phyloP scores from a whole-genome alignment of 2,329 filamentous ascomycete genomes.

The Falciphora oryzae region DNA sequence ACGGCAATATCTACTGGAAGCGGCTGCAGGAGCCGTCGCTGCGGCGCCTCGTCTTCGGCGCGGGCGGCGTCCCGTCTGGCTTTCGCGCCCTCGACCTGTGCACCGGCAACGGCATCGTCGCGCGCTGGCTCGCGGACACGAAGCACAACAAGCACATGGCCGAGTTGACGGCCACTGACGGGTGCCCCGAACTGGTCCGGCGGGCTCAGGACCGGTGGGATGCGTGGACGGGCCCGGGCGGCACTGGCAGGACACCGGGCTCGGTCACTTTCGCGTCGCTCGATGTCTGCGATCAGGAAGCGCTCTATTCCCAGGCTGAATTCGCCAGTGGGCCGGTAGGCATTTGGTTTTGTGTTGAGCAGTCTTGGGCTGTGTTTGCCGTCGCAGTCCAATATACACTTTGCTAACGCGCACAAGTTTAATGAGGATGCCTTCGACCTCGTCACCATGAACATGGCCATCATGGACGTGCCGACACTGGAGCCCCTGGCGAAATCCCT shows the following conservation, averaged over 20 bases:
- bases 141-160: constrained; percentile 20
- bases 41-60: constrained; percentile 26
- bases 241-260: constrained; percentile 12
- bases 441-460: constrained; percentile 42
- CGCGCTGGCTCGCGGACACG: constrained; percentile 33
- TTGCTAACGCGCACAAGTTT: constrained; percentile 14
- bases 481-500: constrained; percentile 35
- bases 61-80: constrained; percentile 9
- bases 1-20: constrained; percentile 40
- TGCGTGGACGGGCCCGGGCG: constrained; percentile 12
- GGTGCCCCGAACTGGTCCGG: constrained; percentile 33
- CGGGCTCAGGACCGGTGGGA: constrained; percentile 22
- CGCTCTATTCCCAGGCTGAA: neutral
- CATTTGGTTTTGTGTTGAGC: no score
- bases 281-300: constrained; percentile 29
- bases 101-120: constrained; percentile 42
- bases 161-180: constrained; percentile 38
- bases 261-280: constrained; percentile 27
- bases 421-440: constrained; percentile 31
- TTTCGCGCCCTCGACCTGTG: constrained; percentile 39
- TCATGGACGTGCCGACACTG: constrained; percentile 41
- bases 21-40: constrained; percentile 36
- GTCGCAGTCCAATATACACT: no score
- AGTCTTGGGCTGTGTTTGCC: no score
- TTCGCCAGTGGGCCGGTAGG: constrained; percentile 6